phyloP scores from a whole-genome alignment of 768 basidiomycete species.

The Dictyophora rubrovolvata region DNA sequence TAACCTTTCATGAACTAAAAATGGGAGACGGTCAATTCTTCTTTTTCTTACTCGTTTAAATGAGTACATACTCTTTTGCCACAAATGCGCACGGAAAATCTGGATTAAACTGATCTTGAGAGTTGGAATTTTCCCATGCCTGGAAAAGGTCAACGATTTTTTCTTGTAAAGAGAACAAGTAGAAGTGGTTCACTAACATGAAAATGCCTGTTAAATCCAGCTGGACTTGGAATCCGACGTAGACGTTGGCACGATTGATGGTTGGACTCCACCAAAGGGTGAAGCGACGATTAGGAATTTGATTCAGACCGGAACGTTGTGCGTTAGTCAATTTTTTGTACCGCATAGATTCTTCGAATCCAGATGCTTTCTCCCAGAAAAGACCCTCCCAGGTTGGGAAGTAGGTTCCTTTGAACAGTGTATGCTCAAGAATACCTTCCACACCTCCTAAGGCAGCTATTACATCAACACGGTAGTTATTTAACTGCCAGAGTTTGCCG shows the following conservation, averaged over 20 bases:
- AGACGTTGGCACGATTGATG: slow-evolving; percentile 98
- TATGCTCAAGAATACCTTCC: slow-evolving; percentile 93
- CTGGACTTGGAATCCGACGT: slow-evolving; percentile 99
- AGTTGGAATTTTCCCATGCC: slow-evolving; percentile 97
- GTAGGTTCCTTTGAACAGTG: slow-evolving; percentile 94
- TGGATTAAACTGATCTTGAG: slow-evolving; percentile 98
- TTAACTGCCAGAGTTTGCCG: slow-evolving; percentile 92
- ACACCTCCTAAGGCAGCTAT: slow-evolving; percentile 97
- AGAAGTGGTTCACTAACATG: slow-evolving; percentile 39
- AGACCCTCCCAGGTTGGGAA: slow-evolving; percentile 98
- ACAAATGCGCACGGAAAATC: slow-evolving; percentile 99
- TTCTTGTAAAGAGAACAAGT: background rate
- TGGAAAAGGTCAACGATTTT: slow-evolving; percentile 18
- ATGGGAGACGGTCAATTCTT: background rate
- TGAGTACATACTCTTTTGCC: slow-evolving; percentile 86
- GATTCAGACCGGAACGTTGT: slow-evolving; percentile 94
- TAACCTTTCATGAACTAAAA: slow-evolving; percentile 59
- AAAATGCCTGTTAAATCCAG: slow-evolving; percentile 96
- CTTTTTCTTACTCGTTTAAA: too few relatives aligned
- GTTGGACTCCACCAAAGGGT: slow-evolving; percentile 99
- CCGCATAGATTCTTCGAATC: slow-evolving; percentile 93
- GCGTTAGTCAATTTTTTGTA: slow-evolving; percentile 98
- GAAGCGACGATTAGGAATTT: slow-evolving; percentile 98
- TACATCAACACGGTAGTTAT: slow-evolving; percentile 97
- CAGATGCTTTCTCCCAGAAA: slow-evolving; percentile 98